These are phyloP conservation scores for Boletus sp. DNA, from an alignment of 768 basidiomycete species.

Conservation along the genomic window DNA sequence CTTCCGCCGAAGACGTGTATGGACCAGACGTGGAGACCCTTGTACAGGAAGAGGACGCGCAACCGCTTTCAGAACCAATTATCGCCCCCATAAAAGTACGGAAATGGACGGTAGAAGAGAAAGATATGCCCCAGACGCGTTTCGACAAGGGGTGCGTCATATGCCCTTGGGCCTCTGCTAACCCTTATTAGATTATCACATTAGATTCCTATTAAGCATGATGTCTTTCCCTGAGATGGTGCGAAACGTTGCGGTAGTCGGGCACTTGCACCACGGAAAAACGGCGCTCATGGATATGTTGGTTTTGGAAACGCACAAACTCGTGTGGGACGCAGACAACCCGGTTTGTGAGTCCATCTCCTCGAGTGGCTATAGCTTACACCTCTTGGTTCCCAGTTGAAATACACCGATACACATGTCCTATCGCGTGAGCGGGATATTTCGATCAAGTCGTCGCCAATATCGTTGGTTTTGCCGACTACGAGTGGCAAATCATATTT, in stretches of 20 bases:
- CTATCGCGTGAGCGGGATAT: conserved; percentile 86
- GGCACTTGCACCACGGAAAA: conserved; percentile 97
- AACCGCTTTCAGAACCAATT: conserved; percentile 93
- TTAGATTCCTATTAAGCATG: conserved; percentile 89
- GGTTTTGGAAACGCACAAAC: conserved; percentile 93
- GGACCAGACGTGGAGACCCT: conserved; percentile 92
- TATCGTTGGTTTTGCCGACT: conserved; percentile 85
- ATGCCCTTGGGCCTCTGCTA: background rate
- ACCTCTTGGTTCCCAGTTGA: conserved; percentile 50
- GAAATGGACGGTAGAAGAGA: conserved; percentile 94
- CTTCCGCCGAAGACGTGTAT: conserved; percentile 88
- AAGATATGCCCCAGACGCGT: conserved; percentile 94
- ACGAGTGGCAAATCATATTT: conserved; percentile 92
- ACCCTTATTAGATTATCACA: conserved; percentile 9
- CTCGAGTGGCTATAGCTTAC: conserved; percentile 19
- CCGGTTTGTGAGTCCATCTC: conserved; percentile 53
- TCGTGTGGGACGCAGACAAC: conserved; percentile 90
- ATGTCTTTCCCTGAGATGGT: conserved; percentile 91
- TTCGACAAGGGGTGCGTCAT: conserved; percentile 88
- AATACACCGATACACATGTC: conserved; percentile 95
- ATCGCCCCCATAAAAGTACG: conserved; percentile 93
- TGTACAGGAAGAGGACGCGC: conserved; percentile 97
- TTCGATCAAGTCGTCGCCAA: conserved; percentile 95
- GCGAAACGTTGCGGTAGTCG: conserved; percentile 93
- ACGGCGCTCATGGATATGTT: conserved; percentile 97